Base-by-base conservation (phyloP, 2,329 filamentous ascomycete species). In the Mycosphaerella sp. region DNA sequence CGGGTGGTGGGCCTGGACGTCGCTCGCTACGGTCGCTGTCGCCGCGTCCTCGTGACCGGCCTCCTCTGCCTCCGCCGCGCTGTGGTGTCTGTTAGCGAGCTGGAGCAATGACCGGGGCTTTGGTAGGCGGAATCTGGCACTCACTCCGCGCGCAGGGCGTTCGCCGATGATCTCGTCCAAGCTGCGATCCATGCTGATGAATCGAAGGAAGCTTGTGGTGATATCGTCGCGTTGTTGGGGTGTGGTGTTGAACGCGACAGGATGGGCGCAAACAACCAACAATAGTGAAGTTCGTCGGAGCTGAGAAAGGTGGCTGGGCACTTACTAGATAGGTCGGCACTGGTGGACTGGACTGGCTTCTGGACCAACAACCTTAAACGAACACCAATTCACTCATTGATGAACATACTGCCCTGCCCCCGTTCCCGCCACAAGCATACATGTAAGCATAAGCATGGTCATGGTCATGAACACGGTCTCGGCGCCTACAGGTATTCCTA, bases 81-180 rank as follows among this genome's bases (percentile, higher is more conserved):
- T 66, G 60, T 17, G 43, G 34, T 8, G 26, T 31, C 39, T n/a
- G 49, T 53, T 32, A 49, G 44, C 31, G 43, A 34, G 26, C 32
- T 41, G 14, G 14, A 34, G 34, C 29, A 32, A n/a, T 29, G 21
- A 29, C n/a, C n/a, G 21, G 47, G 32, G 38, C 14, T 6, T 17
- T 17, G 11, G 12, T 6, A 11, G 42, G 17, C 23, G 23, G 38
- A 39, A 26, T 9, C 21, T 21, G 21, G 21, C 23, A 14, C 58
- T 55, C 55, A 60, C 58, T 45, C 47, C 45, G 47, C 73, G 58
- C 76, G 83, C 80, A 65, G 81, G 78, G 61, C 79, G 78, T 64
- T 83, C 80, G 59, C 75, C 74, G 59, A 83, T 82, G 65, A 83
- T 82, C 63, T 84, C 82, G 70, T 84, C 81, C 55, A 85, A 73